These are phyloP conservation scores for Russula emetica DNA, from an alignment of 768 basidiomycete species.

Conservation along the genomic window DNA sequence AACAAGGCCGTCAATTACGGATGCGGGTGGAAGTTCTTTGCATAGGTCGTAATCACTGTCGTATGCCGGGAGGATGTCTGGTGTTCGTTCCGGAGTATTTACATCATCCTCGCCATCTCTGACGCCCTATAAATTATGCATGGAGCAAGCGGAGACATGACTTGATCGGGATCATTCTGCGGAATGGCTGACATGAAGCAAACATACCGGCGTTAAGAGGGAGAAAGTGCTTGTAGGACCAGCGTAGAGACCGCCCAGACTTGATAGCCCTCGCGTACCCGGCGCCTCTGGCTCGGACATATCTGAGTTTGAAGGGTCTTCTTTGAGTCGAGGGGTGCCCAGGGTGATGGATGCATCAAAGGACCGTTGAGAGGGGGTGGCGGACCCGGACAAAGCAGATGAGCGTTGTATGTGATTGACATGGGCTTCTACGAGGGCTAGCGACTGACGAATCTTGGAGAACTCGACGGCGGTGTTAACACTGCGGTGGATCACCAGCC, in stretches of 20 bases:
- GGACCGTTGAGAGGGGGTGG: constrained; percentile 29
- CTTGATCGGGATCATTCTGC: constrained; percentile 5
- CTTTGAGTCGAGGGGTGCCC: constrained; percentile 2
- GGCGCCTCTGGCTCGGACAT: constrained; percentile 54
- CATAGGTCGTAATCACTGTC: constrained; percentile 74
- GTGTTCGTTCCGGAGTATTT: constrained; percentile 34
- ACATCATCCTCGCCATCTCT: constrained; percentile 33
- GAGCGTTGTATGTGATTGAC: constrained; percentile 36
- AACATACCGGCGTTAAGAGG: constrained; percentile 58
- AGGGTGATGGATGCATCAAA: constrained; percentile 28
- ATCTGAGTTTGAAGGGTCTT: constrained; percentile 9
- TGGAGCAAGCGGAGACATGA: background rate
- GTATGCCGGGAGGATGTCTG: constrained; percentile 41
- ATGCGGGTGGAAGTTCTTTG: constrained; percentile 56
- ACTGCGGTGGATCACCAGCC: constrained; percentile 37
- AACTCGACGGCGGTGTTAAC: constrained; percentile 62
- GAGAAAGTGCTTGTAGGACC: constrained; percentile 76
- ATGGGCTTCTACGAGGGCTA: constrained; percentile 62
- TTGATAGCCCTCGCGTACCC: constrained; percentile 62
- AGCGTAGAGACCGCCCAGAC: constrained; percentile 65
- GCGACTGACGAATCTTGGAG: constrained; percentile 61
- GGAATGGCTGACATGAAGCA: constrained; percentile 19
- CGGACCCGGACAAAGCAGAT: constrained; percentile 19
- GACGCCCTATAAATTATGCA: constrained; percentile 25
- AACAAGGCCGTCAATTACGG: constrained; percentile 69